phyloP scores from a whole-genome alignment of 768 basidiomycete genomes.

The Lanmaoa pseudosensibilis region DNA sequence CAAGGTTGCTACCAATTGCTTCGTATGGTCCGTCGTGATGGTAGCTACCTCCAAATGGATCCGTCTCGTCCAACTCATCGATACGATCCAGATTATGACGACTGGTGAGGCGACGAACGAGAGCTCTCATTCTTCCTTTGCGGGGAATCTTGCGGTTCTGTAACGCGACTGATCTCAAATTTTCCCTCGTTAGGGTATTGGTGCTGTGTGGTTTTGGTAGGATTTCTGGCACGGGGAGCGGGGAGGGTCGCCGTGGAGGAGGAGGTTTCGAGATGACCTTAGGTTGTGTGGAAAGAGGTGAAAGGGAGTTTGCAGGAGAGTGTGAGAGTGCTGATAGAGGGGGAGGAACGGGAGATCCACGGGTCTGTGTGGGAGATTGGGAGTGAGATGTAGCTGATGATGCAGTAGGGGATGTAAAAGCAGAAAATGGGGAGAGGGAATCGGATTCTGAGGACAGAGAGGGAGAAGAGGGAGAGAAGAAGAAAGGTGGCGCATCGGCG shows the following conservation, averaged over 20 bases:
- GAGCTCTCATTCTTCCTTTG: slow-evolving; percentile 26
- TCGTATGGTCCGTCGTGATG: slow-evolving; percentile 82
- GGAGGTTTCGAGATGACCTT: not conserved
- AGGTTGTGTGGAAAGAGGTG: not conserved
- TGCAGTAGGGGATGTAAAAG: slow-evolving; percentile 1
- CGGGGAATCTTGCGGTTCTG: slow-evolving; percentile 8
- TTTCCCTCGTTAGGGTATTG: not conserved
- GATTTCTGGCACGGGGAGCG: not conserved
- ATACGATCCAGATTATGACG: slow-evolving; percentile 57
- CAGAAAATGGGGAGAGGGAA: not conserved
- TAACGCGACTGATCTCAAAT: not conserved
- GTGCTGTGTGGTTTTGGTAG: not conserved
- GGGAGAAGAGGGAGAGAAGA: slow-evolving; percentile 2
- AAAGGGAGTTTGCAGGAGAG: not conserved
- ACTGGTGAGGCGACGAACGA: slow-evolving; percentile 28
- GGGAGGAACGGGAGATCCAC: not conserved
- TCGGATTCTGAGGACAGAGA: not conserved
- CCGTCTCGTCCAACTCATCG: slow-evolving; percentile 77
- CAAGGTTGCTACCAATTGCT: slow-evolving; percentile 40
- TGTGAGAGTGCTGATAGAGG: not conserved
- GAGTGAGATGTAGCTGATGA: slow-evolving; percentile 9
- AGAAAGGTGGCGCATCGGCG: not conserved
- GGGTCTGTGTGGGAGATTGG: not conserved
- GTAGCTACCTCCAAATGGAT: slow-evolving; percentile 59
- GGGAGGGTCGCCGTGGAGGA: not conserved